Base-by-base conservation (phyloP, 78 protist species). In the Dictyostelium capitatum region DNA sequence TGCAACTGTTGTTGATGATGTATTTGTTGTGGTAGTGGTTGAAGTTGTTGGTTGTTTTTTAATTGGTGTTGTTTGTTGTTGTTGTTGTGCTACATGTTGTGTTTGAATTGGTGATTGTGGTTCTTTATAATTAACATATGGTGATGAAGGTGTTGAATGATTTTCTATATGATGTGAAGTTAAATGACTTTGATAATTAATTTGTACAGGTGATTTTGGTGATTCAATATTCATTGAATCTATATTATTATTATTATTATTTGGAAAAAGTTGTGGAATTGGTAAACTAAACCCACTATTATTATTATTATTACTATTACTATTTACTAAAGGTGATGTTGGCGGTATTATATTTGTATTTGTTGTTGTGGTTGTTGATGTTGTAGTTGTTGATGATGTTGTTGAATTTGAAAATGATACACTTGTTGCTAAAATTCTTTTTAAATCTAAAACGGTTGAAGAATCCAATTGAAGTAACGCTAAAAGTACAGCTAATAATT, bases 391-490 rank as follows among this genome's bases (percentile, higher is more conserved):
- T 73, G 37, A 23, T 69, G 8, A 73, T 43, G 64, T 15, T 67
- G 28, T 37, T 80, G 28, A 6, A 32, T 70, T 74, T 46, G 28
- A 28, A 47, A 62, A 83, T 57, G 48, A 1, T 67, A 62, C 69
- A 82, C 92, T 80, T 54, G 96, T 70, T 25, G 89, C 79, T 25
- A 80, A 51, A 25, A 81, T 57, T 28, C 81, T 74, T 47, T 80
- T 80, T 28, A 82, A 59, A 17, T 80, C 92, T 47, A 77, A 59
- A 14, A 94, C 79, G 0, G 89, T 72, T 6, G 79, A 17, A 10
- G 96, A 77, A 19, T 80, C 96, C 28, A 94, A 47, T 64, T 94
- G 96, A 20, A 94, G 69, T 19, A 94, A 25, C 3, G 82, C 84
- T 11, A 87, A 77, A 48, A 94, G 41, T 4, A 82, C 89, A 10